Evolutionary conservation across 2,329 filamentous ascomycete species (phyloP), one percentile per base, ranked within the genome.

Genomic region (Pseudogymnoascus sp.): DNA sequence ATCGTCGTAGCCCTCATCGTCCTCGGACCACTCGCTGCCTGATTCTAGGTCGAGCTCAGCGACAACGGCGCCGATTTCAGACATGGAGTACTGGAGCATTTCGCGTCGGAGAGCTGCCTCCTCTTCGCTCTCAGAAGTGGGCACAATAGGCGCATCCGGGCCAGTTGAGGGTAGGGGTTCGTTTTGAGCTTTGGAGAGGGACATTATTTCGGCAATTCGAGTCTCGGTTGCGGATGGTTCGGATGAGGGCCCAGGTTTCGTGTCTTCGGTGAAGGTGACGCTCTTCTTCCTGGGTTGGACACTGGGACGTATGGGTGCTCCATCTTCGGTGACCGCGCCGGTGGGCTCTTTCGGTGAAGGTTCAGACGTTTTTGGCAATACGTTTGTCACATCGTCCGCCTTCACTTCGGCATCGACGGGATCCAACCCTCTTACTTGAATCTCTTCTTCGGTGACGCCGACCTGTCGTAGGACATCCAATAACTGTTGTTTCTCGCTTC

Each of bases 31-130:
- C 61, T 86, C 85, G 59, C 76, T 75, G 23, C 80, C 84, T 65
- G 93, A 88, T 66, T 96, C 91, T 1, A 97, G 75, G 64, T 96
- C 85, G 53, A 99, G 83, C 76, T 97, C 92, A 14, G 95, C 95
- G 14, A 99, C 95, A 2, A 99, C 90, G 38, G 91, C 86, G 3
- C 92, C 91, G 63, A 99, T 88, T 74, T 97, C 93, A 49, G 88
- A 88, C 75, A 96, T 79, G 65, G 90, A 88, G 72, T 97, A 99
- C 66, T 90, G 83, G 6, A 97, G 81, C 93, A 99, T 97, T 71
- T 97, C 88, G 63, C 88, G 85, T 5, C 95, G 87, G 23, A 96
- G 75, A 34, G 83, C 83, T 3, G 91, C 89, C 66, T 97, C 93
- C 67, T 96, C 92, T 11, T 84, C 80, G 0, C 88, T 85, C 69